phyloP scores from a whole-genome alignment of 768 basidiomycete species.

The Mrakia blollopis region DNA sequence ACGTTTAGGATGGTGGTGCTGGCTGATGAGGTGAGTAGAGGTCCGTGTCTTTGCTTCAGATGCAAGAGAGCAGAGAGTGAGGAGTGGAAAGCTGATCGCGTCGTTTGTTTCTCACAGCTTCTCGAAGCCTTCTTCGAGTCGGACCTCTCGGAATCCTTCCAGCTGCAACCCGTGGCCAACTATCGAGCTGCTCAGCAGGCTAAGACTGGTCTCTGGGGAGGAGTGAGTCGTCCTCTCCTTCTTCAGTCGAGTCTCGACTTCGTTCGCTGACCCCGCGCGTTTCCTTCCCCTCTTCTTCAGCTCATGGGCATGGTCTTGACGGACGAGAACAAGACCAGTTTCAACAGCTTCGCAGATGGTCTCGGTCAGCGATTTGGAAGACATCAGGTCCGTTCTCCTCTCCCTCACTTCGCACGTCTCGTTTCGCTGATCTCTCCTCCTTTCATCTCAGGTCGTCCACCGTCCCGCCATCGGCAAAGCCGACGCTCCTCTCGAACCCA shows the following conservation, averaged over 20 bases:
- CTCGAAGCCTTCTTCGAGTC: constrained; percentile 95
- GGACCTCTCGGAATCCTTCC: constrained; percentile 83
- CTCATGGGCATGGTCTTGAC: constrained; percentile 70
- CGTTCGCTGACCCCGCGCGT: neutral
- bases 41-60: neutral
- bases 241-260: neutral
- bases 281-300: neutral
- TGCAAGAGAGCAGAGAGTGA: neutral
- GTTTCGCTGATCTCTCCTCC: neutral
- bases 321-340: constrained; percentile 50
- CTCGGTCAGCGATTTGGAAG: constrained; percentile 90
- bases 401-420: too few species aligned
- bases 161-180: constrained; percentile 56
- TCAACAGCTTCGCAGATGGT: constrained; percentile 61
- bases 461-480: constrained; percentile 80
- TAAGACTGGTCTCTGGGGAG: constrained; percentile 48
- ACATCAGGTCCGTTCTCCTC: constrained; percentile 60
- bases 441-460: constrained; percentile 55
- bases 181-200: constrained; percentile 47
- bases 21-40: constrained; percentile 63
- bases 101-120: constrained; percentile 44
- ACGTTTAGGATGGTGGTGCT: constrained; percentile 96
- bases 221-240: constrained; percentile 39
- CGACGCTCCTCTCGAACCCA: constrained; percentile 67
- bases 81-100: neutral